Percentiles rank a stretch among this genome's conserved stretches.
These are phyloP conservation scores for Malus hybrid DNA, from an alignment of 331 rosid species.

Conservation along the genomic window DNA sequence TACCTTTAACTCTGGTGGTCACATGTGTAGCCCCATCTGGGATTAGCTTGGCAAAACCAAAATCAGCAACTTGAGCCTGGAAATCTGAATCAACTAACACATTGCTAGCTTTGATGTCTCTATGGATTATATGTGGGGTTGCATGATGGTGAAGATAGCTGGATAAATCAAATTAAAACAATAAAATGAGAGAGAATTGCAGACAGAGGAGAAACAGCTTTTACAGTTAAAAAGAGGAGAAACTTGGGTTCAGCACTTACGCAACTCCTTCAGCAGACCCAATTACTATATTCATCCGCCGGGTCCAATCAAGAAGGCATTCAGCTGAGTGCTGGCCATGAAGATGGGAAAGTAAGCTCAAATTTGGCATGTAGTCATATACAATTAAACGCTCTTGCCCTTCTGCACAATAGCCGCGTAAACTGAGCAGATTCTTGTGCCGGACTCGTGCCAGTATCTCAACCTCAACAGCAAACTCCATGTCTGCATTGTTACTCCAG, in stretches of 20 bases:
- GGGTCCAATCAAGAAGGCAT: constrained; percentile 70
- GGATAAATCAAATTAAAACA: constrained; percentile 17
- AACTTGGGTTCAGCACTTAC: constrained; percentile 38
- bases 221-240: neutral
- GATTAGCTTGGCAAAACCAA: constrained; percentile 83
- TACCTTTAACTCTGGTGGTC: constrained; percentile 88
- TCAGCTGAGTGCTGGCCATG: constrained; percentile 85
- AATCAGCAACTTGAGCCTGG: constrained; percentile 79
- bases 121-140: constrained; percentile 81
- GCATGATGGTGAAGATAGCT: constrained; percentile 86
- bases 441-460: constrained; percentile 86
- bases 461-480: constrained; percentile 87
- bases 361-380: constrained; percentile 77
- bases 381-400: constrained; percentile 85
- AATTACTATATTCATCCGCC: constrained; percentile 64
- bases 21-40: constrained; percentile 92
- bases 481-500: constrained; percentile 85
- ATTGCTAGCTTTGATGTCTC: constrained; percentile 85
- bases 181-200: neutral
- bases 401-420: constrained; percentile 91
- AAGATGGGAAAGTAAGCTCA: constrained; percentile 88
- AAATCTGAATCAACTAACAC: constrained; percentile 65
- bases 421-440: constrained; percentile 82
- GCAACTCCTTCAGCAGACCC: constrained; percentile 84
- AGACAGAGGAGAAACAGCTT: neutral